These are phyloP conservation scores for Colletotrichum lini DNA, from an alignment of 2,329 filamentous ascomycete genomes.

Conservation along the genomic window DNA sequence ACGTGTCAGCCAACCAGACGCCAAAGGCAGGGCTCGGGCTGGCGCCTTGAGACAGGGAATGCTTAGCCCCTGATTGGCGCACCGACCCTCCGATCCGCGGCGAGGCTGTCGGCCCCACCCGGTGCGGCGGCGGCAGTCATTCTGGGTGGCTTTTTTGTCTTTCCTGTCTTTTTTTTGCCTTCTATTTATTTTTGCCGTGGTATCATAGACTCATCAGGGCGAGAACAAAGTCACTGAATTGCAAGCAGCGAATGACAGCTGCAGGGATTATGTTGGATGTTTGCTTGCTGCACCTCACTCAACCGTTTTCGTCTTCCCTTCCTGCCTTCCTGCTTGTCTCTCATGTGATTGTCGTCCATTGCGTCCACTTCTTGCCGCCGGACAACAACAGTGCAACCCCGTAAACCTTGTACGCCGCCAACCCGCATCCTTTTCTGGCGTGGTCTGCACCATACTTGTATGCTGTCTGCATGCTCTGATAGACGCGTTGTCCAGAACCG, in stretches of 20 bases:
- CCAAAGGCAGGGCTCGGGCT: slow-evolving; percentile 6
- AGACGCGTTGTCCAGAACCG: slow-evolving; percentile 29
- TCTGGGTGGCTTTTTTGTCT: neutral
- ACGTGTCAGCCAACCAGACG: slow-evolving; percentile 25
- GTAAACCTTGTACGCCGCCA: neutral
- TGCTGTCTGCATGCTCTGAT: slow-evolving; percentile 13
- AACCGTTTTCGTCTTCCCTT: neutral
- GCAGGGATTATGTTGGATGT: slow-evolving; percentile 17
- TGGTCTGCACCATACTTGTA: neutral
- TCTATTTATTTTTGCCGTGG: neutral
- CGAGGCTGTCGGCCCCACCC: slow-evolving; percentile 30
- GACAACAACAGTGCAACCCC: slow-evolving; percentile 16
- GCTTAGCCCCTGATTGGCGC: slow-evolving; percentile 32
- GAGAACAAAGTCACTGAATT: slow-evolving; percentile 2
- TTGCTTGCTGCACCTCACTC: neutral
- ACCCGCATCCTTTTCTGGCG: slow-evolving; percentile 11
- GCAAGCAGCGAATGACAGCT: neutral
- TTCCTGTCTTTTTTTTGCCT: neutral
- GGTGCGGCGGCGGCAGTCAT: slow-evolving; percentile 14
- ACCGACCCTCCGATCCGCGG: slow-evolving; percentile 32
- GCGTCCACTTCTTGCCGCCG: slow-evolving; percentile 3
- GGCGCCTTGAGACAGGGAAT: slow-evolving; percentile 26
- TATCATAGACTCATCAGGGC: neutral
- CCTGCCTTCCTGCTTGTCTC: neutral
- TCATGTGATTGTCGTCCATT: slow-evolving; percentile 1